These are phyloP conservation scores for Colletotrichum graminicola DNA, from an alignment of 2,329 filamentous ascomycete species.

Conservation along the genomic window DNA sequence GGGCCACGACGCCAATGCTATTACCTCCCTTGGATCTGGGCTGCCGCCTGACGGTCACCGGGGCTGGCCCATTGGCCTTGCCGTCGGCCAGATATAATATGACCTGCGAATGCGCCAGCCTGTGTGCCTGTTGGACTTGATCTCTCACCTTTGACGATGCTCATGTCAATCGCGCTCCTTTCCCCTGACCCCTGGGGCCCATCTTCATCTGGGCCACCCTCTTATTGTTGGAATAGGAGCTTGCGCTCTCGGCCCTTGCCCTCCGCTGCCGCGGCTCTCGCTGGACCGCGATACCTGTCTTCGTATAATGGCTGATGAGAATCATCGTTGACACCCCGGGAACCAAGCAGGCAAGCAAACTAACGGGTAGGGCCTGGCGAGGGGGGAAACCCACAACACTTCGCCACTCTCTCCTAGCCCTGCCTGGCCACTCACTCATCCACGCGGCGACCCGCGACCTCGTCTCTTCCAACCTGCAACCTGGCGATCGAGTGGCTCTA, in stretches of 20 bases:
- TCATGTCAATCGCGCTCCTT: not conserved
- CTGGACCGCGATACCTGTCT: not conserved
- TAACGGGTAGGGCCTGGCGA: not conserved
- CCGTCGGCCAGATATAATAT: slow-evolving; percentile 12
- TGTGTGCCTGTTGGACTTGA: not conserved
- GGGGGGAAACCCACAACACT: not conserved
- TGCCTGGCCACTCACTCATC: not conserved
- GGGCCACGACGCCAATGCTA: not conserved
- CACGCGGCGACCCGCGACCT: slow-evolving; percentile 1
- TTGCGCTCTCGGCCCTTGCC: slow-evolving; percentile 3
- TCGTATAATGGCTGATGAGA: not conserved
- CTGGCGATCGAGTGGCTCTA: not conserved
- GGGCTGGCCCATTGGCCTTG: not conserved
- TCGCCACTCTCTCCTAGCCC: not conserved
- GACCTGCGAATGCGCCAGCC: slow-evolving; percentile 22
- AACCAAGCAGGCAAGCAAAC: not conserved
- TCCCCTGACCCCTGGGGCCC: not conserved
- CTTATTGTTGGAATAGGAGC: not conserved
- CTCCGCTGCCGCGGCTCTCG: not conserved
- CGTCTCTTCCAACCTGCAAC: not conserved
- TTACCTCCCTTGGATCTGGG: slow-evolving; percentile 6
- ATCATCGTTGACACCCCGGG: slow-evolving; percentile 6
- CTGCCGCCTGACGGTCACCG: not conserved
- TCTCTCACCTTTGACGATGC: not conserved
- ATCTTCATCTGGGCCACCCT: not conserved